A percentile compares a stretch with the other conserved stretches of the same genome.
Evolutionary conservation across 176 grass and related monocot genomes (phyloP).

Genomic region (Ananas comosus): DNA sequence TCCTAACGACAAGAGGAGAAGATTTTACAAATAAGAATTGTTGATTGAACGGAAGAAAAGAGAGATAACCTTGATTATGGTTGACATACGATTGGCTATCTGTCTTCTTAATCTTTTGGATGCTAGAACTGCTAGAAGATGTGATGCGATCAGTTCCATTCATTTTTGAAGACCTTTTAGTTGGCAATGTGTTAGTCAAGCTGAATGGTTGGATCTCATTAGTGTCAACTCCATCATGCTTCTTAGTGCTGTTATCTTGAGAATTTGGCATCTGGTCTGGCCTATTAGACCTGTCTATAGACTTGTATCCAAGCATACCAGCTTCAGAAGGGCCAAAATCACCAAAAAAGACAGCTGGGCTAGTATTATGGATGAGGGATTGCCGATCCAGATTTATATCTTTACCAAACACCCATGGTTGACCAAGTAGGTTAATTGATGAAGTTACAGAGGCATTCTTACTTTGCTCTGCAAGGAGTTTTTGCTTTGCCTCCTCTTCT

Average conservation of each 20-base stretch:
- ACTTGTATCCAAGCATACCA: conserved; percentile 24
- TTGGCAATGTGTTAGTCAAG: conserved; percentile 22
- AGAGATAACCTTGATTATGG: conserved; percentile 54
- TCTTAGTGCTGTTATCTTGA: conserved; percentile 19
- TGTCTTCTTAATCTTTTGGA: conserved; percentile 44
- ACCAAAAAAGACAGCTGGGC: conserved; percentile 43
- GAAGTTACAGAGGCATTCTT: conserved; percentile 28
- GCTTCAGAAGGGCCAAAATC: conserved; percentile 62
- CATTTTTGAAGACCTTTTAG: conserved; percentile 32
- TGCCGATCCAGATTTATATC: conserved; percentile 24
- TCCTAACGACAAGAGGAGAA: background rate
- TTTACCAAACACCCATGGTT: conserved; percentile 22
- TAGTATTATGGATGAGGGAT: conserved; percentile 26
- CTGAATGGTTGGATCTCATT: conserved; percentile 15
- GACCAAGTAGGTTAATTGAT: conserved; percentile 9
- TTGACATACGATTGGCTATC: conserved; percentile 40
- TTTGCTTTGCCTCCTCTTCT: conserved; percentile 79
- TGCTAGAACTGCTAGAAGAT: conserved; percentile 26
- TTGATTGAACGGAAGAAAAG: background rate
- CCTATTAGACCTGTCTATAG: conserved; percentile 18
- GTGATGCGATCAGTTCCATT: conserved; percentile 46
- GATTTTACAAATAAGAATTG: conserved; percentile 12
- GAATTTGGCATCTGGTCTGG: conserved; percentile 20
- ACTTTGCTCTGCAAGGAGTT: conserved; percentile 48
- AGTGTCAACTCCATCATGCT: conserved; percentile 23